phyloP scores from a whole-genome alignment of 2,329 filamentous ascomycete genomes.

The Phyllachora maydis region DNA sequence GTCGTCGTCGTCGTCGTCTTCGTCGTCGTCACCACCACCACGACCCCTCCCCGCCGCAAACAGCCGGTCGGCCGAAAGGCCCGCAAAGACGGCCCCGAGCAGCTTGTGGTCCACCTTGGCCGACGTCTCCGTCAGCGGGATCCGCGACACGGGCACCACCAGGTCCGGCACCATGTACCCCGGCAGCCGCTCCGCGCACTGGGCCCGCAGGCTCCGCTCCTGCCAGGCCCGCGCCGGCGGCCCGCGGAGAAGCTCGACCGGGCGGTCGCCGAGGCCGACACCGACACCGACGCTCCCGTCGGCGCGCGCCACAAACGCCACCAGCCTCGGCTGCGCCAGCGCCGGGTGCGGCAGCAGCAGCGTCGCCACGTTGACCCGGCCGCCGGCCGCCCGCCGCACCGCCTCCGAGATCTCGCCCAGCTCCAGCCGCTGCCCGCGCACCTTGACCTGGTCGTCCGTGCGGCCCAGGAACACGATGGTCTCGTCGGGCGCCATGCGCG shows the following conservation, averaged over 20 bases:
- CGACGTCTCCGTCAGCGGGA: constrained; percentile 5
- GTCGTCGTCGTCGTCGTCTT: not conserved
- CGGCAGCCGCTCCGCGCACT: constrained; percentile 4
- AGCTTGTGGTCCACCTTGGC: constrained; percentile 6
- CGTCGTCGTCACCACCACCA: too few species aligned
- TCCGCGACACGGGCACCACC: constrained; percentile 5
- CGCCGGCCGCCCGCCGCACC: not conserved
- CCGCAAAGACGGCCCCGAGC: constrained; percentile 1
- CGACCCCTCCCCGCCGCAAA: too few species aligned
- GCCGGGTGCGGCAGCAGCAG: constrained; percentile 1
- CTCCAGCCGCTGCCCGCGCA: not conserved
- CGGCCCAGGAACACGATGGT: constrained; percentile 1
- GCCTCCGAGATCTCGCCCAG: constrained; percentile 1
- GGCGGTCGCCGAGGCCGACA: too few species aligned
- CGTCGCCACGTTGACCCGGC: not conserved
- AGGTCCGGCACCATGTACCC: constrained; percentile 7
- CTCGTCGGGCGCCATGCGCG: not conserved
- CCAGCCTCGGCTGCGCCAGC: not conserved
- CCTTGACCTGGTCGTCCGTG: constrained; percentile 1
- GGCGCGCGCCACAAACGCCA: not conserved
- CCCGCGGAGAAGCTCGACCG: too few species aligned
- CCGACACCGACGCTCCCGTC: too few species aligned
- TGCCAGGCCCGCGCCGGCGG: too few species aligned
- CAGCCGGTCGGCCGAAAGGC: constrained; percentile 1
- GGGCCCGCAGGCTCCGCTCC: constrained; percentile 1